phyloP scores from a whole-genome alignment of 148 eudicot species.

The Persicaria tinctoria region DNA sequence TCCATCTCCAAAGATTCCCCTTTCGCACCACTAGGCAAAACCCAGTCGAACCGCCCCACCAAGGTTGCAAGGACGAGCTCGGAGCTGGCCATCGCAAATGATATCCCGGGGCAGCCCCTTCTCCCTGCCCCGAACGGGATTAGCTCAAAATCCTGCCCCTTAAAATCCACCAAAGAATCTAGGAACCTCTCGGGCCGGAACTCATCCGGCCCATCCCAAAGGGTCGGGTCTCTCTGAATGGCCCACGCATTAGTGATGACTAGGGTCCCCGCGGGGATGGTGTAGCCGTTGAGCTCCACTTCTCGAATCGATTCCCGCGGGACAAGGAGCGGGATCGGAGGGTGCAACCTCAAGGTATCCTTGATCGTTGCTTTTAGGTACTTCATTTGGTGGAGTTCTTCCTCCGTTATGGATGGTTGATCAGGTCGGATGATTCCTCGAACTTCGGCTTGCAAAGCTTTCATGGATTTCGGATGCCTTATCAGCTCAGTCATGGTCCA shows the following conservation, averaged over 20 bases:
- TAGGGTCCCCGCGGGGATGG: conserved; percentile 38
- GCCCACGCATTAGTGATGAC: conserved; percentile 57
- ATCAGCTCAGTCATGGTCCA: conserved; percentile 76
- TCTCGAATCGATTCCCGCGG: conserved; percentile 44
- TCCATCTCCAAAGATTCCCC: conserved; percentile 25
- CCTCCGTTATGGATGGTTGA: conserved; percentile 16
- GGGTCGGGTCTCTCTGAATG: conserved; percentile 46
- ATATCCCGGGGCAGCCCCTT: conserved; percentile 43
- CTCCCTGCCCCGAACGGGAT: conserved; percentile 74
- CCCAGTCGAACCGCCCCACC: conserved; percentile 39
- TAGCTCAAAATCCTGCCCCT: conserved; percentile 45
- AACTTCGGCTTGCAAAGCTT: conserved; percentile 47
- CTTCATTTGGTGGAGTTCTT: conserved; percentile 45
- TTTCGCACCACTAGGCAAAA: conserved; percentile 29
- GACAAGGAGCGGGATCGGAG: conserved; percentile 53
- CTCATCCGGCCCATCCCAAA: conserved; percentile 51
- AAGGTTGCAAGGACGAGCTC: conserved; percentile 51
- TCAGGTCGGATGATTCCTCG: conserved; percentile 24
- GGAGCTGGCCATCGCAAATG: conserved; percentile 26
- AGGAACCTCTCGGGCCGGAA: conserved; percentile 60
- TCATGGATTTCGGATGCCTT: conserved; percentile 26
- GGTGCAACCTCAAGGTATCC: conserved; percentile 52
- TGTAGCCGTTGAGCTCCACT: conserved; percentile 42
- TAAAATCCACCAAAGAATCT: conserved; percentile 33
- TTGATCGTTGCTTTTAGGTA: conserved; percentile 58